Percentiles rank a stretch among this genome's conserved stretches.
Conservation (phyloP, 352 stramenopile species). For the Phytophthora boehmeriae region DNA sequence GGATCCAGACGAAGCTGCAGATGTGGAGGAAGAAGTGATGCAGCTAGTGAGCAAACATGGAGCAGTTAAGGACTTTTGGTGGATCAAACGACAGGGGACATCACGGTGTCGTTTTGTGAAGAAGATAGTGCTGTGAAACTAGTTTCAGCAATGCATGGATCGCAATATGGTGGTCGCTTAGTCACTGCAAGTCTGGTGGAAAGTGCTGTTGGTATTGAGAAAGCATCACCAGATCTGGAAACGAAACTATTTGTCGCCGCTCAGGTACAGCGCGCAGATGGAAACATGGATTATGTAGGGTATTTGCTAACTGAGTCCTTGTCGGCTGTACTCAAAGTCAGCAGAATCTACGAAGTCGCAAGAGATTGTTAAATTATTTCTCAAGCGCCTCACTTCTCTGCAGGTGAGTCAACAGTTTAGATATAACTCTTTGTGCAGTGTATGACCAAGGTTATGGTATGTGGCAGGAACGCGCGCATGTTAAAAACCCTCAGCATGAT, state of each 20-base stretch:
- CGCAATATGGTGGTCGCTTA: conserved; percentile 43
- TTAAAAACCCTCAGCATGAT: conserved; percentile 67
- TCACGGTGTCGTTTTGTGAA: conserved; percentile 25
- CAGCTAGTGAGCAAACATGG: conserved; percentile 29
- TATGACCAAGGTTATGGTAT: conserved; percentile 1
- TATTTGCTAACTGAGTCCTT: background rate
- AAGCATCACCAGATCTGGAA: background rate
- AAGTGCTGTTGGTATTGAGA: background rate
- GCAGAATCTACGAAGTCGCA: conserved; percentile 15
- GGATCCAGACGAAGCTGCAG: conserved; percentile 46
- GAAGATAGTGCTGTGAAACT: conserved; percentile 9
- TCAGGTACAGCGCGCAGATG: conserved; percentile 15
- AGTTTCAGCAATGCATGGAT: conserved; percentile 28
- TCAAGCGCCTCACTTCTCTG: conserved; percentile 36
- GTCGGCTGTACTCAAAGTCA: background rate
- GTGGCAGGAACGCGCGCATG: conserved; percentile 68
- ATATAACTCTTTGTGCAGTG: background rate
- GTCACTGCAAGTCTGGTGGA: conserved; percentile 11
- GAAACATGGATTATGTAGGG: background rate
- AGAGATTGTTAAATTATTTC: conserved; percentile 19
- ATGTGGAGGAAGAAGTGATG: conserved; percentile 38
- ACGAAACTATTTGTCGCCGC: conserved; percentile 5
- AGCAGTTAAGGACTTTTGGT: conserved; percentile 19
- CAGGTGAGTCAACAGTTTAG: conserved; percentile 21
- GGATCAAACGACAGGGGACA: conserved; percentile 10